Base-by-base conservation (phyloP, 768 basidiomycete genomes). In the Kwoniella bestiolae region DNA sequence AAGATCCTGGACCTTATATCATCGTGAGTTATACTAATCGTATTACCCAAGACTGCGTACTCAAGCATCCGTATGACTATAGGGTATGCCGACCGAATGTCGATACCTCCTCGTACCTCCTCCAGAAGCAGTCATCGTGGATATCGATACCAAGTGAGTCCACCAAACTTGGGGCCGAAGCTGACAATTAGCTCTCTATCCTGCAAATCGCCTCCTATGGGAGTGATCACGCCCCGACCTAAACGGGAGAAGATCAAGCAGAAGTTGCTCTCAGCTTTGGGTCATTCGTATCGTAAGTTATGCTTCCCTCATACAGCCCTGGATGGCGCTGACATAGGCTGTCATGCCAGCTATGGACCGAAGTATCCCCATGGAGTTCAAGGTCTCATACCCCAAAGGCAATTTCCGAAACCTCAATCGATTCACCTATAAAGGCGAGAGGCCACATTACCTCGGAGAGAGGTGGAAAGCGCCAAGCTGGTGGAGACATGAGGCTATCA, bases 1-100 rank as follows among this genome's bases (percentile, higher is more conserved):
- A 97, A 70, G 94, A 98, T 79, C 92, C 94, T 46, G 94, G 94
- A 34, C 95, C 95, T 66, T 98, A 92, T 89, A 93, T 98, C 73
- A 87, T 97, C 80, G 94, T 79, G 35, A 60, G 71, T 64, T 44
- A 18, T 29, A 31, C 9, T 35, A n/a, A 5, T 56, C 6, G n/a
- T n/a, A n/a, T n/a, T n/a, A n/a, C n/a, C n/a, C n/a, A n/a, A n/a
- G n/a, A n/a, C n/a, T n/a, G 21, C n/a, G 18, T 41, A 18, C 38
- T 18, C 12, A 18, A 18, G 38, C 21, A 16, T 55, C 8, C 3
- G 11, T 1, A 6, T 21, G 6, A 12, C n/a, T 29, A 2, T 23
- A 79, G 77, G 78, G 91, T 35, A 84, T 95, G 41, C 87, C 91
- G 11, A 91, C 91, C 1, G 90, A 94, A 76, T 89, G 90, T 7